Percentiles rank a stretch among this genome's conserved stretches.
Evolutionary conservation across 306 rosid species (phyloP).

Genomic region (Cicer yamashitae): DNA sequence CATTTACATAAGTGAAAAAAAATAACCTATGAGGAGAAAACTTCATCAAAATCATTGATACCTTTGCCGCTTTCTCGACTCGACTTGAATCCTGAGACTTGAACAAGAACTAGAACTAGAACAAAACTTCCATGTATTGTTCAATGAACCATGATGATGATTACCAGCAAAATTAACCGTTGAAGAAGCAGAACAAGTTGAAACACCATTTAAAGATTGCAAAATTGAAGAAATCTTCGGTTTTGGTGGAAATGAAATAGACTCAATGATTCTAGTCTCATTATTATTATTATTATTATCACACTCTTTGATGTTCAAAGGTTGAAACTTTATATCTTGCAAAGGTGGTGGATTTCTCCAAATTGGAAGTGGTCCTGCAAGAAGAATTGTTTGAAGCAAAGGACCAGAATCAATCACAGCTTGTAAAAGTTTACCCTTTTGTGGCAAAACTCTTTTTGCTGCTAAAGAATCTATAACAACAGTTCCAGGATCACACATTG

Average conservation of each 20-base stretch:
- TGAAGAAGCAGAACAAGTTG: constrained; percentile 64
- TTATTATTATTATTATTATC: neutral
- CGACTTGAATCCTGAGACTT: constrained; percentile 45
- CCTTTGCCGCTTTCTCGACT: constrained; percentile 64
- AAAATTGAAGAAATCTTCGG: neutral
- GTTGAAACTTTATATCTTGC: constrained; percentile 65
- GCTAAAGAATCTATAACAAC: constrained; percentile 58
- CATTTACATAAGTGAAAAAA: constrained; percentile 14
- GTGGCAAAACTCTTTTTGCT: constrained; percentile 61
- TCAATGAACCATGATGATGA: constrained; percentile 46
- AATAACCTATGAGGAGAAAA: neutral
- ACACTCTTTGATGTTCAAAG: constrained; percentile 52
- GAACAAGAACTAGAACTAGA: constrained; percentile 48
- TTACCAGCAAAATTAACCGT: constrained; percentile 54
- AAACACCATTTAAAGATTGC: constrained; percentile 46
- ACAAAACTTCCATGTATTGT: constrained; percentile 44
- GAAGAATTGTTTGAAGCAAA: constrained; percentile 65
- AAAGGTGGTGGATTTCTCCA: constrained; percentile 89
- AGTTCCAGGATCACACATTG: constrained; percentile 50
- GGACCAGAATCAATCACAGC: constrained; percentile 85
- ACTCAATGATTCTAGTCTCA: neutral
- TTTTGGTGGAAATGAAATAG: constrained; percentile 3
- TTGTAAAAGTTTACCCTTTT: constrained; percentile 70
- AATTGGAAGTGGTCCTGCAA: constrained; percentile 79
- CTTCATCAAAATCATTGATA: constrained; percentile 49